Conservation (phyloP, 2,329 filamentous ascomycete genomes). For the Beauveria scarabaeidicola region DNA sequence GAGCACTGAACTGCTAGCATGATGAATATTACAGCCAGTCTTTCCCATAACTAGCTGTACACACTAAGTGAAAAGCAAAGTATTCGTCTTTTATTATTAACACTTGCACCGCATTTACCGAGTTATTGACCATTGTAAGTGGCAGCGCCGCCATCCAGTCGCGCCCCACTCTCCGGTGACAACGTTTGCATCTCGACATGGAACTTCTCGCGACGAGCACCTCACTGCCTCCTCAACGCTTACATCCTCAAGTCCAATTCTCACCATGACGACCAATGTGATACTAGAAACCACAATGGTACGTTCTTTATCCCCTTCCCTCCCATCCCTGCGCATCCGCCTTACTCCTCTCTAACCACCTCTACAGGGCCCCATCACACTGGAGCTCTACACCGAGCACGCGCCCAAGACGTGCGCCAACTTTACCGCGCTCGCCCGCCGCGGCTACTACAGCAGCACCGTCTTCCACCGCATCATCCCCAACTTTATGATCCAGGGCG, state of each 20-base stretch:
- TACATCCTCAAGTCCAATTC: not conserved
- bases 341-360: not conserved
- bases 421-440: slow-evolving; percentile 68
- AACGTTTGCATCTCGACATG: slow-evolving; percentile 4
- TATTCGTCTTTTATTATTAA: not conserved
- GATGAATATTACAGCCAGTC: too few species aligned
- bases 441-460: slow-evolving; percentile 81
- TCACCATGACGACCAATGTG: slow-evolving; percentile 67
- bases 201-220: not conserved
- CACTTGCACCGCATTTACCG: not conserved
- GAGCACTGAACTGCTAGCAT: too few species aligned
- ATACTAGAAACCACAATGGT: slow-evolving; percentile 82
- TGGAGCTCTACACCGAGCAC: slow-evolving; percentile 87
- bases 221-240: not conserved
- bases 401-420: slow-evolving; percentile 86
- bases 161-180: slow-evolving; percentile 6
- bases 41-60: too few species aligned
- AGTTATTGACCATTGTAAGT: not conserved
- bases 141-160: not conserved
- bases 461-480: slow-evolving; percentile 93
- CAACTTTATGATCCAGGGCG: slow-evolving; percentile 93
- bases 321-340: not conserved
- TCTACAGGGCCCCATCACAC: slow-evolving; percentile 63
- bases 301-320: slow-evolving; percentile 17
- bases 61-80: too few species aligned